A percentile compares a stretch with the other conserved stretches of the same genome.
phyloP scores from a whole-genome alignment of 1,139 yeast species.

The Petasospora fabianii region DNA sequence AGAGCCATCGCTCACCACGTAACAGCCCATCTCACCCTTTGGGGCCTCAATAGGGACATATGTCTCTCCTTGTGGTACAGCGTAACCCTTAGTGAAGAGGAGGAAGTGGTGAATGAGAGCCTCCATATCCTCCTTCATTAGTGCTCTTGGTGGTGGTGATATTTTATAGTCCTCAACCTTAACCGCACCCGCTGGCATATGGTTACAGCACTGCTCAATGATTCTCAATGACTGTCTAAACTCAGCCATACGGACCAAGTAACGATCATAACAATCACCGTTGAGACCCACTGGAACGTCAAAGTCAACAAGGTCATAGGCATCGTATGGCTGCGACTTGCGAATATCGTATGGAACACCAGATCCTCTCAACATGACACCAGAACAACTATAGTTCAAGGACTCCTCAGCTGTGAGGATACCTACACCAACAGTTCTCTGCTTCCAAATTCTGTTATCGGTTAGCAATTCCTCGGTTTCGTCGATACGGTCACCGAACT shows the following conservation, averaged over 20 bases:
- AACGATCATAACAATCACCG: conserved; percentile 92
- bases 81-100: conserved; percentile 82
- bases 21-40: conserved; percentile 94
- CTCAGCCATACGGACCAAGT: conserved; percentile 85
- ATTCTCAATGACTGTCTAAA: conserved; percentile 88
- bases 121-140: conserved; percentile 94
- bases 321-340: conserved; percentile 87
- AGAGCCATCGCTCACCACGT: conserved; percentile 82
- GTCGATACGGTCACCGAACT: conserved; percentile 89
- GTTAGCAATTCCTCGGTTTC: conserved; percentile 88
- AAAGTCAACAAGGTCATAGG: conserved; percentile 81
- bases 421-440: conserved; percentile 81
- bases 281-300: conserved; percentile 83
- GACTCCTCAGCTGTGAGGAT: conserved; percentile 84
- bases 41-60: conserved; percentile 93
- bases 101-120: conserved; percentile 87
- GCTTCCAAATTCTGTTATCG: conserved; percentile 91
- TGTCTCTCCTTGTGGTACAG: conserved; percentile 89
- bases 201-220: conserved; percentile 84
- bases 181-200: conserved; percentile 91
- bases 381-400: conserved; percentile 73
- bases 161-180: conserved; percentile 89
- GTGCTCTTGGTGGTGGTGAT: conserved; percentile 74
- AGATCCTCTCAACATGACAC: conserved; percentile 89
- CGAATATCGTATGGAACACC: conserved; percentile 87